Percentiles rank a stretch among this genome's conserved stretches.
Evolutionary conservation across 2,329 filamentous ascomycete genomes (phyloP).

Genomic region (Rutstroemia sp.): DNA sequence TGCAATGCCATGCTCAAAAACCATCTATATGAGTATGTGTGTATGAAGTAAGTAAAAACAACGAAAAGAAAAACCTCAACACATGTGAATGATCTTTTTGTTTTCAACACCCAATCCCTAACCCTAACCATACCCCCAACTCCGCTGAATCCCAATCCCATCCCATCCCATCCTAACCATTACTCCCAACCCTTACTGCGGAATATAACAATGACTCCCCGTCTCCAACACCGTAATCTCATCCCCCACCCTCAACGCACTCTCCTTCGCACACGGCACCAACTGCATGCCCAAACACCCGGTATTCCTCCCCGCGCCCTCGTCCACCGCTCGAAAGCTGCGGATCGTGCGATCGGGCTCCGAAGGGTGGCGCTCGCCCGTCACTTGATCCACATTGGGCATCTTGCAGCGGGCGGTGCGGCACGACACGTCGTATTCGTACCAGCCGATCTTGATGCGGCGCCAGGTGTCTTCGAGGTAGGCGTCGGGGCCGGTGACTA

Average conservation of each 20-base stretch:
- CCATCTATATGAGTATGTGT: neutral
- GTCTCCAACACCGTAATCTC: slow-evolving; percentile 11
- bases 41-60: neutral
- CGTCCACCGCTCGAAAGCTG: slow-evolving; percentile 51
- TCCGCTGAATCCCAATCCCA: neutral
- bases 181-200: neutral
- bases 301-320: slow-evolving; percentile 43
- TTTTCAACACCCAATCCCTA: too few species aligned
- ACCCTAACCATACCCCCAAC: neutral
- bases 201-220: slow-evolving; percentile 9
- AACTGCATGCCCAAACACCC: slow-evolving; percentile 62
- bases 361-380: slow-evolving; percentile 31
- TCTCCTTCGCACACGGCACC: slow-evolving; percentile 43
- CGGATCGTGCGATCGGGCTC: slow-evolving; percentile 53
- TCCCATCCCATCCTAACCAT: neutral
- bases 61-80: neutral
- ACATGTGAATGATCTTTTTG: too few species aligned
- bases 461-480: slow-evolving; percentile 69
- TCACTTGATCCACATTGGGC: slow-evolving; percentile 59
- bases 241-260: slow-evolving; percentile 16
- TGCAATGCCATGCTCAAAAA: neutral
- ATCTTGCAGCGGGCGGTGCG: slow-evolving; percentile 64
- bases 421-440: slow-evolving; percentile 53
- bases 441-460: slow-evolving; percentile 43
- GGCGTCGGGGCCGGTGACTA: slow-evolving; percentile 49